These are phyloP conservation scores for Marchantia polymorpha DNA, from an alignment of 225 moss, liverwort and hornwort genomes.

Conservation along the genomic window DNA sequence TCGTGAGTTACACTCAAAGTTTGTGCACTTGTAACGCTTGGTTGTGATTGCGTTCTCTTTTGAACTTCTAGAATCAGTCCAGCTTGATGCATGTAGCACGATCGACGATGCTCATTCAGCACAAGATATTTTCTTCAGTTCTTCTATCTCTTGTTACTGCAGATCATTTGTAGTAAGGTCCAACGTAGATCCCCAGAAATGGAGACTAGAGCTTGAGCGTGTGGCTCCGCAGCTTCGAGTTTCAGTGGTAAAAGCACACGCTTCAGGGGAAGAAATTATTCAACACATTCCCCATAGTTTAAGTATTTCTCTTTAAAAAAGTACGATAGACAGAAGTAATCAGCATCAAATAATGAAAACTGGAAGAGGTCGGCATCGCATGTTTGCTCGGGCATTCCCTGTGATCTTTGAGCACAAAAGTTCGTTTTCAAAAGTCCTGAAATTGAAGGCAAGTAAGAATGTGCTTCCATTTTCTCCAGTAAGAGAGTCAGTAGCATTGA, in stretches of 20 bases:
- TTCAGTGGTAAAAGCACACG: slow-evolving; percentile 3
- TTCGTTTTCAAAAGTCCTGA: too few relatives aligned
- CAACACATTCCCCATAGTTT: too few relatives aligned
- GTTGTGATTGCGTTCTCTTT: not conserved
- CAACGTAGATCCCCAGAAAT: slow-evolving; percentile 44
- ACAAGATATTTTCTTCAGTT: not conserved
- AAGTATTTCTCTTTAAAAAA: too few relatives aligned
- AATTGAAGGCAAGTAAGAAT: too few relatives aligned
- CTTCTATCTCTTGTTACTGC: not conserved
- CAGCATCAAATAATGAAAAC: too few relatives aligned
- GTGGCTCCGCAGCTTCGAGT: slow-evolving; percentile 46
- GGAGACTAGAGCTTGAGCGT: slow-evolving; percentile 62
- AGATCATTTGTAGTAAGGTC: slow-evolving; percentile 16
- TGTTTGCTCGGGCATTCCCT: too few relatives aligned
- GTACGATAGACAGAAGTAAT: too few relatives aligned
- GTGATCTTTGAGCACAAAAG: too few relatives aligned
- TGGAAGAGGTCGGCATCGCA: too few relatives aligned
- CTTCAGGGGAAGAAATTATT: too few relatives aligned
- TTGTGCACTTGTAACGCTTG: not conserved
- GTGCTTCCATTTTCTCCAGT: too few relatives aligned
- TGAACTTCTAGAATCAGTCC: not conserved
- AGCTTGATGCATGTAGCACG: not conserved
- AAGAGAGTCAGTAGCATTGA: too few relatives aligned
- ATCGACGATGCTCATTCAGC: not conserved
- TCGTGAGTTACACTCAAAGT: slow-evolving; percentile 1